Evolutionary conservation across 2,329 filamentous ascomycete species (phyloP).

Genomic region (Conoideocrella luteorostrata): DNA sequence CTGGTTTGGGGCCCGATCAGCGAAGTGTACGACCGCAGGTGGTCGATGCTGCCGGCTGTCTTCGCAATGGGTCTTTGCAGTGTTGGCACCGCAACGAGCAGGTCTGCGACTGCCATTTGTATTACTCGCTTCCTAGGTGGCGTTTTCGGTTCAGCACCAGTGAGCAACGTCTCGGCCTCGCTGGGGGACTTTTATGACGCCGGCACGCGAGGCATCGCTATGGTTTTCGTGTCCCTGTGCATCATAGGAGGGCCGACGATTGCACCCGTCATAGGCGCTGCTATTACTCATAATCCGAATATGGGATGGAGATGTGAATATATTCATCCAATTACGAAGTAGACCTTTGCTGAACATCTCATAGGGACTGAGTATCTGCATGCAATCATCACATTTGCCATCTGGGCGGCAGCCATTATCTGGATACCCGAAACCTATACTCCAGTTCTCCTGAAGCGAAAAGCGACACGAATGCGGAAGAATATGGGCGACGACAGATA

Average conservation of each 20-base stretch:
- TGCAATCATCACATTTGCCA: constrained; percentile 48
- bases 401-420: constrained; percentile 43
- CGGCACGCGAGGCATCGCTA: constrained; percentile 48
- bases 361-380: constrained; percentile 43
- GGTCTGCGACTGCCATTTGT: constrained; percentile 52
- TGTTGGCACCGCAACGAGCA: constrained; percentile 48
- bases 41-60: constrained; percentile 28
- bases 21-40: constrained; percentile 48
- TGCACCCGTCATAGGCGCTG: constrained; percentile 35
- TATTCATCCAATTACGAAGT: no score
- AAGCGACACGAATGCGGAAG: constrained; percentile 47
- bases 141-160: constrained; percentile 52
- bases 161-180: constrained; percentile 55
- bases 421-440: constrained; percentile 55
- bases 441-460: constrained; percentile 46
- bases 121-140: constrained; percentile 59
- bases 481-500: constrained; percentile 44
- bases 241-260: constrained; percentile 49
- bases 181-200: constrained; percentile 55
- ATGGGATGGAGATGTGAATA: constrained; percentile 34
- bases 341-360: no score
- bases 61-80: constrained; percentile 50
- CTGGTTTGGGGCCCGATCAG: constrained; percentile 46
- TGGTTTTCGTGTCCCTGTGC: constrained; percentile 54
- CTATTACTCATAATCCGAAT: constrained; percentile 23